These are phyloP conservation scores for Venturiaceae sp. DNA, from an alignment of 2,329 filamentous ascomycete genomes.

Conservation along the genomic window DNA sequence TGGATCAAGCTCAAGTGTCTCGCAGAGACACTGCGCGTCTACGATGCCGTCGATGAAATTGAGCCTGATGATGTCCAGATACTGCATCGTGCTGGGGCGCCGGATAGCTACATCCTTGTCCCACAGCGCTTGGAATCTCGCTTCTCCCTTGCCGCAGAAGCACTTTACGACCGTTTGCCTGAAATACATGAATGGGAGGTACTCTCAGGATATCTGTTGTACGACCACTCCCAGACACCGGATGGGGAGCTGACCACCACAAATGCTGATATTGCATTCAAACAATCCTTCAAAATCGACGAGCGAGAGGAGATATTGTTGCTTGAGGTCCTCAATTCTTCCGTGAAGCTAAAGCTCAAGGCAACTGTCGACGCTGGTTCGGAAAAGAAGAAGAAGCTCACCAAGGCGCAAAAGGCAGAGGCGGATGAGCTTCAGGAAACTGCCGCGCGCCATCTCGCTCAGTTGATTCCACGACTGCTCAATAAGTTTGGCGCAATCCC, in stretches of 20 bases:
- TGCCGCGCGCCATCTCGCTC: constrained; percentile 66
- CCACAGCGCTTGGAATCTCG: constrained; percentile 64
- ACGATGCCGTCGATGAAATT: constrained; percentile 58
- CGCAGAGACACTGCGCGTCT: constrained; percentile 71
- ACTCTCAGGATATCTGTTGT: constrained; percentile 80
- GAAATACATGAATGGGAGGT: constrained; percentile 83
- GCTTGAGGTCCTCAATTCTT: constrained; percentile 75
- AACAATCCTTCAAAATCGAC: constrained; percentile 61
- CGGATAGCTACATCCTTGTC: constrained; percentile 44
- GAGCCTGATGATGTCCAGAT: constrained; percentile 18
- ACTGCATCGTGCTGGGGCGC: constrained; percentile 18
- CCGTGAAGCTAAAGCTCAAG: constrained; percentile 64
- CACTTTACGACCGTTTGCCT: constrained; percentile 70
- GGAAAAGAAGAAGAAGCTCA: constrained; percentile 45
- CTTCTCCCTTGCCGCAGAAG: constrained; percentile 77
- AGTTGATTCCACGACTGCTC: constrained; percentile 71
- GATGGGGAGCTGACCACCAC: constrained; percentile 44
- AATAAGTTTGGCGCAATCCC: constrained; percentile 91
- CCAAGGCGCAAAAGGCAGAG: constrained; percentile 44
- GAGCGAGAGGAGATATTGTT: constrained; percentile 74
- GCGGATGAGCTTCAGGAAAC: constrained; percentile 64
- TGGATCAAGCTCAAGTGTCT: constrained; percentile 93
- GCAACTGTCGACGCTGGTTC: constrained; percentile 53
- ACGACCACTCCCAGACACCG: constrained; percentile 64
- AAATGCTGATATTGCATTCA: constrained; percentile 54